Base-by-base conservation (phyloP, 225 moss, liverwort and hornwort genomes). In the Physcomitrellopsis africana region DNA sequence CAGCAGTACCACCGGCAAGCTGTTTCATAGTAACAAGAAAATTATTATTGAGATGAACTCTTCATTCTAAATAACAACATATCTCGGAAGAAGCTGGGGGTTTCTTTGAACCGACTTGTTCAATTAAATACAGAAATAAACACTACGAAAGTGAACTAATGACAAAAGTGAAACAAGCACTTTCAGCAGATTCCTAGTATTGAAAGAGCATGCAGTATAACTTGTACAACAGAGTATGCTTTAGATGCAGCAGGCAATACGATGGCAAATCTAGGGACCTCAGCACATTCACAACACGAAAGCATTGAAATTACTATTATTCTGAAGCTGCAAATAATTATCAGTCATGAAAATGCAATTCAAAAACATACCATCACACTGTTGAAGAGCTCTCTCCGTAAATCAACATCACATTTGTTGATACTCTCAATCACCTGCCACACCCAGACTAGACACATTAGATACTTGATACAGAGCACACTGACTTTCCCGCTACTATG, bases 351-450 rank as follows among this genome's bases (percentile, higher is more conserved):
- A 42, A 65, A 43, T 41, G 26, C 55, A 72, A 47, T 20, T 29
- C 49, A 2, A 14, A 32, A 79, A 68, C 77, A 52, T 69, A 93
- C 93, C 92, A 96, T 85, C 61, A 94, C 90, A 74, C 92, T 96
- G 82, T 94, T 94, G 65, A 96, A 94, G 56, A 96, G 79, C 80
- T 94, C 96, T 72, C 94, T 81, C 62, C 94, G 77, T 65, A 94
- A 92, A 72, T 94, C 96, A 68, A 94, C 92, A 76, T 96, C 96
- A 69, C 96, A 96, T 81, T 94, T 96, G 80, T 96, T 94, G 76
- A 96, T 96, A 78, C 96, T 96, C 78, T 96, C 96, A 76, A 96
- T 91, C 14, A 91, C 91, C 91, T 93, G 87, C 57, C 69, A 77
- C 48, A 65, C 22, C 67, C 68, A 8, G 65, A 37, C 51, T 59